Conservation (phyloP, 2,329 filamentous ascomycete species). For the Aspergillus unguis region DNA sequence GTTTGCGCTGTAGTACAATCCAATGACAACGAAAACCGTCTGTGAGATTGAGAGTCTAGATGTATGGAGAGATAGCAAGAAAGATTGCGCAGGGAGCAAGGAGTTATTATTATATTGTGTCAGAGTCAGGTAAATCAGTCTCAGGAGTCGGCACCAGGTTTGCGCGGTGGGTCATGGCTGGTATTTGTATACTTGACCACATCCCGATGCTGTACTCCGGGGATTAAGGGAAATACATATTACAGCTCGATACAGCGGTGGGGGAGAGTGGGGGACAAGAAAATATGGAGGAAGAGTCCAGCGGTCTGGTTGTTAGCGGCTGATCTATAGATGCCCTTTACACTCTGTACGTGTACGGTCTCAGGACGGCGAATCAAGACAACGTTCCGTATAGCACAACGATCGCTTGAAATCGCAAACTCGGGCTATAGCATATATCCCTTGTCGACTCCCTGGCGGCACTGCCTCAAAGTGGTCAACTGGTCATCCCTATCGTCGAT, state of each 20-base stretch:
- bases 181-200: constrained; percentile 7
- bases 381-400: too few relatives aligned
- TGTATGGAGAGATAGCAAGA: too few relatives aligned
- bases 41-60: not conserved
- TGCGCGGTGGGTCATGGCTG: constrained; percentile 5
- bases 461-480: not conserved
- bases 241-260: constrained; percentile 9
- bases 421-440: too few relatives aligned
- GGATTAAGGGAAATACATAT: constrained; percentile 4
- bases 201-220: not conserved
- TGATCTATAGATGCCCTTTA: constrained; percentile 13
- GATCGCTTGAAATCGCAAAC: too few relatives aligned
- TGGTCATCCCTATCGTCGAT: not conserved
- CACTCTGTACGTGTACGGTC: not conserved
- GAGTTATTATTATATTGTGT: not conserved
- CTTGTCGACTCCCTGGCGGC: too few relatives aligned
- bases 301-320: constrained; percentile 28
- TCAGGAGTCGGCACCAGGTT: constrained; percentile 2
- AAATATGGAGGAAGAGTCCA: constrained; percentile 21
- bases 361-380: too few relatives aligned
- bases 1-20: not conserved
- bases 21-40: not conserved
- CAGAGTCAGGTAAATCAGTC: constrained; percentile 2
- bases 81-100: too few relatives aligned
- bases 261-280: constrained; percentile 17